Evolutionary conservation across 1,284 basidiomycete genomes (phyloP), one percentile per base, ranked within the genome.

Genomic region (Malassezia pachydermatis): DNA sequence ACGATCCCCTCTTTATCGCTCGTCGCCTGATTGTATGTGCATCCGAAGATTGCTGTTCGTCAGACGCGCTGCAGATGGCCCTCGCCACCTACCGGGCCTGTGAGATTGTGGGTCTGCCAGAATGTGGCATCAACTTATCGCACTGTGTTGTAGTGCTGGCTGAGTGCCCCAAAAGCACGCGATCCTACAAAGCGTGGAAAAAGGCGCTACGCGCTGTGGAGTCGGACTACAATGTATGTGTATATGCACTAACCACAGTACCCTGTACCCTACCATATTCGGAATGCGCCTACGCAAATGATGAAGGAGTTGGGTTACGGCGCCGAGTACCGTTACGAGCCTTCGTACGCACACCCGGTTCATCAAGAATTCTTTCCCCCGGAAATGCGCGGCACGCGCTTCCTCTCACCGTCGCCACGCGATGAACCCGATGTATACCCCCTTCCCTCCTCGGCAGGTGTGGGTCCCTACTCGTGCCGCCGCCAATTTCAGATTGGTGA

Each of bases 1-100:
- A 92, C 70, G 88, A 92, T 72, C 84, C 88, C 2, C 67, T 88
- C 29, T 92, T 84, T 65, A 80, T 90, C 54, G 84, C 83, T 1
- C 77, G 88, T 22, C 76, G 87, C 25, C 78, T 89, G 72, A 79
- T 87, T 13, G 83, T 89, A 1, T 83, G 86, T 48, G 85, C 86
- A 2, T 85, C 83, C 45, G 86, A 89, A 69, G 87, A 89, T 63
- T 79, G 88, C 30, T 85, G 86, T 6, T 75, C 86, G n/a, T 83
- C 84, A 14, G 82, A 86, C 19, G 72, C 72, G 24, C 41, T 68
- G 3, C 57, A 65, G 32, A 58, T 69, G 44, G 67, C 67, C 1
- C 57, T 56, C 1, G 57, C 59, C 11, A 69, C 65, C 14, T 65
- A 63, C 41, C 37, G 46, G 5, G 58, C 51, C 4, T 62, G 57